Evolutionary conservation across 371 early-diverging fungal species (phyloP), one percentile per base, ranked within the genome.

Genomic region (Fennellomyces sp.): DNA sequence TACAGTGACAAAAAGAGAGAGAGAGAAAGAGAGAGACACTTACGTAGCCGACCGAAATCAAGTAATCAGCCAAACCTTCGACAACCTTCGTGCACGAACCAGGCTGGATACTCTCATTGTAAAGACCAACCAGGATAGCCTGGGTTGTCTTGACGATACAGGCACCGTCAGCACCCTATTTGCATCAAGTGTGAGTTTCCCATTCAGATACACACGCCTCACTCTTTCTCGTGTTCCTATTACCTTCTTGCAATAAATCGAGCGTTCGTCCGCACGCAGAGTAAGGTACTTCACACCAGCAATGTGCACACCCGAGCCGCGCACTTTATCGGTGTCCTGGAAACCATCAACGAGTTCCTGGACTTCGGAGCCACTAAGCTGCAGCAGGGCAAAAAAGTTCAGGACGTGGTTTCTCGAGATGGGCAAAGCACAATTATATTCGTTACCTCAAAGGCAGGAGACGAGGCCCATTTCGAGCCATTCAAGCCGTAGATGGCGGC

Each of bases 181-280:
- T 8, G 51, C 23, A 28, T 26, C 33, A 23, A 59, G 23, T 12
- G 19, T 28, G 21, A 6, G 19, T 25, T 49, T 28, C n/a, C 12
- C 1, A 8, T 51, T n/a, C 1, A 27, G 10, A 3, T 51, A 4
- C 51, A 11, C 11, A 26, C 2, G 3, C 26, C 2, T 12, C 51
- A 29, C 31, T n/a, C 15, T 26, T 48, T 31, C 33, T 49, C 30
- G 6, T 48, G 26, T 64, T 54, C 33, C 30, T 41, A 61, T 69
- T 79, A 93, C 96, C 80, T 86, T 70, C 72, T 94, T 94, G 59
- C 87, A 93, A 66, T 93, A 92, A 65, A 95, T 86, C 56, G 73
- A 73, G 25, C 86, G 72, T 19, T 83, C 85, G 60, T 89, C 88
- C 49, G 86, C 86, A 52, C 80, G 65, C 31, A 96, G 67, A 12